These are phyloP conservation scores for Albizia julibrissin DNA, from an alignment of 306 rosid species.

Conservation along the genomic window DNA sequence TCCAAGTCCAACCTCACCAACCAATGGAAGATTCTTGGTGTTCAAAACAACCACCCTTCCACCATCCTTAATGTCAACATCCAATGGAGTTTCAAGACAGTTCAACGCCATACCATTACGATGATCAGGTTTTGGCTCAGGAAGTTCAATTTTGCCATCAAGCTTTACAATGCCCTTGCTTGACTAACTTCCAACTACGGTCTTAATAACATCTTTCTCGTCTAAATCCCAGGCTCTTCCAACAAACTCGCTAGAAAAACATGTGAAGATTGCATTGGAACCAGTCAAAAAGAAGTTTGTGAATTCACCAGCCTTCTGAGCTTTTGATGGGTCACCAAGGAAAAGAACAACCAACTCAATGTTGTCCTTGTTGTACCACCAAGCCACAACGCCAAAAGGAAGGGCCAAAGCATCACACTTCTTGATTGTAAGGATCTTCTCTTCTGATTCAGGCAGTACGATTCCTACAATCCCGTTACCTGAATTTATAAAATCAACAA, in stretches of 20 bases:
- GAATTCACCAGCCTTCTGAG: background rate
- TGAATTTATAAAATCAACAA: background rate
- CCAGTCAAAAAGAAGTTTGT: background rate
- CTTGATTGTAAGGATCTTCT: background rate
- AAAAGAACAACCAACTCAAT: background rate
- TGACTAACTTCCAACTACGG: background rate
- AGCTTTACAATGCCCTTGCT: background rate
- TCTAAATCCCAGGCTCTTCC: background rate
- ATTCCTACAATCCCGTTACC: background rate
- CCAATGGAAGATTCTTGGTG: background rate
- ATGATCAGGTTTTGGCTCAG: background rate
- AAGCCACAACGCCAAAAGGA: slow-evolving; percentile 1
- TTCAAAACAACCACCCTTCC: background rate
- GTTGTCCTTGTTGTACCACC: background rate
- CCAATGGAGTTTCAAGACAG: background rate
- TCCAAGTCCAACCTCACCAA: background rate
- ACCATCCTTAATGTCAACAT: background rate
- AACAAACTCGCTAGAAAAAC: background rate
- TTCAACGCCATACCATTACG: background rate
- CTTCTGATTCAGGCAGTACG: background rate
- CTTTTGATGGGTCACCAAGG: background rate
- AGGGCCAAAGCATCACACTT: background rate
- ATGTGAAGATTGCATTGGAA: background rate
- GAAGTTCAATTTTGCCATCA: background rate
- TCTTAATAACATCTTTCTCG: background rate